These are phyloP conservation scores for Orobanche coerulescens DNA, from an alignment of 257 asterid species.

Conservation along the genomic window DNA sequence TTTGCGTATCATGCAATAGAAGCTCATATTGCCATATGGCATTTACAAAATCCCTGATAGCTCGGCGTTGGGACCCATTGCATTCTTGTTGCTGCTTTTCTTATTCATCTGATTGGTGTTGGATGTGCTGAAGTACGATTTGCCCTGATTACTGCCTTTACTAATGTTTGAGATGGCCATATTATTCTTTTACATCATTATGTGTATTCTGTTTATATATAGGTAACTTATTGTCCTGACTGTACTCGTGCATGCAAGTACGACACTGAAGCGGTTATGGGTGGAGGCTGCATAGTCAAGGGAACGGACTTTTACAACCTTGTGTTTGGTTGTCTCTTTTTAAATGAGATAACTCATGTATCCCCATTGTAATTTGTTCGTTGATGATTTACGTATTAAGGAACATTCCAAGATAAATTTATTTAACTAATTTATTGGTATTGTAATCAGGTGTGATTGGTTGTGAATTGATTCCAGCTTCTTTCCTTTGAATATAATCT, in stretches of 20 bases:
- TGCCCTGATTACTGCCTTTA: no score
- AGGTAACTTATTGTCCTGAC: conserved; percentile 97
- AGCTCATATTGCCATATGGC: no score
- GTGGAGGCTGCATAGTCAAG: conserved; percentile 41
- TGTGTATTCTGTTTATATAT: conserved; percentile 15
- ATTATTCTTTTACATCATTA: conserved; percentile 6
- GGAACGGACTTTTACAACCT: conserved; percentile 69
- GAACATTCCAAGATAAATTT: no score
- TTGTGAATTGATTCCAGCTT: no score
- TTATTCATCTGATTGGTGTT: background rate
- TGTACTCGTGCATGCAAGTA: conserved; percentile 86
- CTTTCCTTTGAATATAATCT: no score
- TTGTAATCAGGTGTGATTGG: no score
- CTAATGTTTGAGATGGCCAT: background rate
- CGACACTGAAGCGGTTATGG: conserved; percentile 48
- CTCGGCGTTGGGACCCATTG: background rate
- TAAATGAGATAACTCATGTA: conserved; percentile 69
- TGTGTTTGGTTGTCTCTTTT: conserved; percentile 88
- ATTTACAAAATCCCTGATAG: background rate
- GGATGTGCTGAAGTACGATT: background rate
- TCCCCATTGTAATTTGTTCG: conserved; percentile 50
- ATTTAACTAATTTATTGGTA: no score
- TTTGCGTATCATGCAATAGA: no score
- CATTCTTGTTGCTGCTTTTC: background rate
- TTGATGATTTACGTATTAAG: no score